Conservation (phyloP, 2,329 filamentous ascomycete species). For the Aureobasidium sp. region DNA sequence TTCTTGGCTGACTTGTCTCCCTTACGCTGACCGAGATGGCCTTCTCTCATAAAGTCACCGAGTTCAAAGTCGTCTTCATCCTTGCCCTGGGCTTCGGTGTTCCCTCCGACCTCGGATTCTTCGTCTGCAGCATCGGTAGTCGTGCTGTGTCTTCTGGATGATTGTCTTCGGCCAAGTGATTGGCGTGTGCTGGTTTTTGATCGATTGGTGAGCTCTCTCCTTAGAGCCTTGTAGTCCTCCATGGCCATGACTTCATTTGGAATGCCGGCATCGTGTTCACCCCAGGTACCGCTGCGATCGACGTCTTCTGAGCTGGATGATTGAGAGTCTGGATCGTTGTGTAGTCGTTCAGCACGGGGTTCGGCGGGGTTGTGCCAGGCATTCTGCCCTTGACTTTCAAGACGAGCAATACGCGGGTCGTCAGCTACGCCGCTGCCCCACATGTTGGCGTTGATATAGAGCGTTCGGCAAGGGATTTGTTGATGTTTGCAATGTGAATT, state of each 20-base stretch:
- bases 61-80: slow-evolving; percentile 60
- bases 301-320: slow-evolving; percentile 7
- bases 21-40: slow-evolving; percentile 67
- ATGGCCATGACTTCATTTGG: slow-evolving; percentile 48
- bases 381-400: slow-evolving; percentile 10
- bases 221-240: slow-evolving; percentile 53
- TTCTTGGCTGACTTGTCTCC: slow-evolving; percentile 65
- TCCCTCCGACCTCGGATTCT: slow-evolving; percentile 17
- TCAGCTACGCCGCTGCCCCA: slow-evolving; percentile 14
- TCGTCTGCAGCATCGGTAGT: slow-evolving; percentile 13
- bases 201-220: slow-evolving; percentile 48
- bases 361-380: slow-evolving; percentile 15
- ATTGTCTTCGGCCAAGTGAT: slow-evolving; percentile 3
- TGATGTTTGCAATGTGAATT: background rate
- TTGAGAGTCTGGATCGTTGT: slow-evolving; percentile 5
- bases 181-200: slow-evolving; percentile 28
- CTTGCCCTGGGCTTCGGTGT: slow-evolving; percentile 40
- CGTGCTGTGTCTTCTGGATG: slow-evolving; percentile 33
- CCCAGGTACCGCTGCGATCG: slow-evolving; percentile 50
- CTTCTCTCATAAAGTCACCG: slow-evolving; percentile 63
- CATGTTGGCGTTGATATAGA: background rate
- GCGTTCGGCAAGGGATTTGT: background rate
- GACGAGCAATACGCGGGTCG: slow-evolving; percentile 4
- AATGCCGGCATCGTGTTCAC: slow-evolving; percentile 52
- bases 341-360: background rate